phyloP scores from a whole-genome alignment of 371 early-diverging fungal species.

The Amoeboaphelidium protococcarum region DNA sequence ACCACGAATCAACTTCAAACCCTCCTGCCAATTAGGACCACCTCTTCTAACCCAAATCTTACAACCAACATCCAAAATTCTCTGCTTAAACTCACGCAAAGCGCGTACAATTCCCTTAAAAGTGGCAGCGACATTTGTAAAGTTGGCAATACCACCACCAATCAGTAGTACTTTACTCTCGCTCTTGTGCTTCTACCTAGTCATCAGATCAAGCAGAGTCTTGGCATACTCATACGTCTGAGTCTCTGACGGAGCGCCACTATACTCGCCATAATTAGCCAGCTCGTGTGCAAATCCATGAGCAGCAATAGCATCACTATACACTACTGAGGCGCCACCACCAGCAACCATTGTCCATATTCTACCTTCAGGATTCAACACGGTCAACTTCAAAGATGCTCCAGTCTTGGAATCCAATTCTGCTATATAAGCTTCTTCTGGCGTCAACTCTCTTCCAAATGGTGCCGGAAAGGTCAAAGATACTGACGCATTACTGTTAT shows the following conservation, averaged over 20 bases:
- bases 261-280: constrained; percentile 97
- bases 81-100: constrained; percentile 62
- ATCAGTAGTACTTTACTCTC: constrained; percentile 85
- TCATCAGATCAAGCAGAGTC: constrained; percentile 91
- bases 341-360: constrained; percentile 98
- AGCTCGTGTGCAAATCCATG: constrained; percentile 73
- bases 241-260: constrained; percentile 87
- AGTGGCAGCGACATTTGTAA: constrained; percentile 91
- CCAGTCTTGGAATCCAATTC: constrained; percentile 94
- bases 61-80: constrained; percentile 55
- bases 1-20: constrained; percentile 75
- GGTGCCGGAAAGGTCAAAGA: constrained; percentile 93
- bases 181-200: constrained; percentile 47
- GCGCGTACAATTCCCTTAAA: constrained; percentile 96
- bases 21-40: constrained; percentile 96
- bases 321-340: constrained; percentile 90
- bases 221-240: constrained; percentile 96
- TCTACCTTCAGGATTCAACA: constrained; percentile 73
- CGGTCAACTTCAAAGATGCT: constrained; percentile 84
- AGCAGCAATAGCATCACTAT: constrained; percentile 83
- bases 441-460: constrained; percentile 80
- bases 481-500: constrained; percentile 37
- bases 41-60: constrained; percentile 88
- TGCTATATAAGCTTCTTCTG: constrained; percentile 87
- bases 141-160: constrained; percentile 97